phyloP scores from a whole-genome alignment of 2,329 filamentous ascomycete genomes.

The Thermothelomyces thermophilus region DNA sequence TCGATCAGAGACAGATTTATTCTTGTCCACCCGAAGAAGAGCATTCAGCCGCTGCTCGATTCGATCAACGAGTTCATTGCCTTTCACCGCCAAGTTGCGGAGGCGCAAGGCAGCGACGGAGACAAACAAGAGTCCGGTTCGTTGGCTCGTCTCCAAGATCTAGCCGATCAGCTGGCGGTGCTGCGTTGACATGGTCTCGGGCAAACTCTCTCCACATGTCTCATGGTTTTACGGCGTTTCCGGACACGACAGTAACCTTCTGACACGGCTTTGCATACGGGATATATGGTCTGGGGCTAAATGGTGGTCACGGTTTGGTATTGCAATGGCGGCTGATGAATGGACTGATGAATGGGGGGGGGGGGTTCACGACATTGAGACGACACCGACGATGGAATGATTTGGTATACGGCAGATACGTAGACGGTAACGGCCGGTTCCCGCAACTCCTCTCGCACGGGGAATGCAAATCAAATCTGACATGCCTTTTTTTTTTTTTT shows the following conservation, averaged over 20 bases:
- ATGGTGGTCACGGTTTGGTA: background rate
- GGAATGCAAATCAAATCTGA: no score
- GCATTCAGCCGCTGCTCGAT: slow-evolving; percentile 40
- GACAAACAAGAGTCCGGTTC: slow-evolving; percentile 30
- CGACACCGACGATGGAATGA: background rate
- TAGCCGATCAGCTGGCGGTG: slow-evolving; percentile 34
- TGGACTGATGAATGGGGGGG: no score
- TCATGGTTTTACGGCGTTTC: slow-evolving; percentile 1
- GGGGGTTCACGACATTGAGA: background rate
- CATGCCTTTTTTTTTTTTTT: no score
- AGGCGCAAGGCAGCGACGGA: slow-evolving; percentile 31
- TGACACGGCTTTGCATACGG: slow-evolving; percentile 4
- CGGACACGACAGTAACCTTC: background rate
- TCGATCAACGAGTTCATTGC: slow-evolving; percentile 51
- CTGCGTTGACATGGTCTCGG: background rate
- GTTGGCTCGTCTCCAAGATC: slow-evolving; percentile 34
- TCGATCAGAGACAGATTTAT: slow-evolving; percentile 40
- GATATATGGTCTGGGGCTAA: background rate
- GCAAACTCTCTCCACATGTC: background rate
- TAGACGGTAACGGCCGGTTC: no score
- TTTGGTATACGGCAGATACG: background rate
- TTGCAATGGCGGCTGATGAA: background rate
- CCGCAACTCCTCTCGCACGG: no score
- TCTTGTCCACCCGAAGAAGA: slow-evolving; percentile 37
- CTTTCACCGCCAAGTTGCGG: slow-evolving; percentile 45